Evolutionary conservation across 352 stramenopile genomes (phyloP).

Genomic region (Globisporangium apiculatum): DNA sequence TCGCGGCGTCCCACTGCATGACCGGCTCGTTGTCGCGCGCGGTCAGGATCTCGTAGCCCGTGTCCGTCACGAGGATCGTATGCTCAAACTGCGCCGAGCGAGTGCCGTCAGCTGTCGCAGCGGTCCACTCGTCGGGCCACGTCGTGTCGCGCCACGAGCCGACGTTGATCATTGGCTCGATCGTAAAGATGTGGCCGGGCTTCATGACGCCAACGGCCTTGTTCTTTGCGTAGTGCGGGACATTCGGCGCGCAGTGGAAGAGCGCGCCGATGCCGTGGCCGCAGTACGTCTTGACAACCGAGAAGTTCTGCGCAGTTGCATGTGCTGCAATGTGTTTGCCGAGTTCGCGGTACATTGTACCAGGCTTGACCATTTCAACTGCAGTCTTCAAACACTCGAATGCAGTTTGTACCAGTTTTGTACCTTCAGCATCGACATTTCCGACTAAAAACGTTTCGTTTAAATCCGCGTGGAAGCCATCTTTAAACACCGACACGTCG

Average conservation of each 20-base stretch:
- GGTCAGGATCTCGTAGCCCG: constrained; percentile 96
- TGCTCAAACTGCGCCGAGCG: constrained; percentile 97
- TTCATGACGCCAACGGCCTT: constrained; percentile 97
- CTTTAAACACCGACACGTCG: constrained; percentile 96
- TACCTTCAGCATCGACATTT: constrained; percentile 91
- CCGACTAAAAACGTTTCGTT: constrained; percentile 98
- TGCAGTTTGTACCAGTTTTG: constrained; percentile 90
- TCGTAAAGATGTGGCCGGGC: constrained; percentile 97
- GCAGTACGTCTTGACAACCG: constrained; percentile 96
- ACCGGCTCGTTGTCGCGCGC: constrained; percentile 77
- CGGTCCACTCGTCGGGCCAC: constrained; percentile 98
- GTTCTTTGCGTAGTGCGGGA: constrained; percentile 98
- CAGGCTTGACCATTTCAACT: constrained; percentile 89
- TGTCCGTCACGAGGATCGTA: constrained; percentile 98
- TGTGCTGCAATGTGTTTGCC: constrained; percentile 91
- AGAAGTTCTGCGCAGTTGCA: constrained; percentile 84
- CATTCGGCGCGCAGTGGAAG: constrained; percentile 96
- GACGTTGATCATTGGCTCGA: constrained; percentile 99
- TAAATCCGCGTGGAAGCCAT: constrained; percentile 97
- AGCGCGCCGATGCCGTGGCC: constrained; percentile 96
- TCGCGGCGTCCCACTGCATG: constrained; percentile 83
- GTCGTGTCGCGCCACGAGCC: constrained; percentile 86
- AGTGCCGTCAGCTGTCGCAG: constrained; percentile 93
- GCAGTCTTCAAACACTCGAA: constrained; percentile 91
- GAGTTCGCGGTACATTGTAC: constrained; percentile 95